Evolutionary conservation across 306 rosid genomes (phyloP).

Genomic region (Macrotyloma uniflorum): DNA sequence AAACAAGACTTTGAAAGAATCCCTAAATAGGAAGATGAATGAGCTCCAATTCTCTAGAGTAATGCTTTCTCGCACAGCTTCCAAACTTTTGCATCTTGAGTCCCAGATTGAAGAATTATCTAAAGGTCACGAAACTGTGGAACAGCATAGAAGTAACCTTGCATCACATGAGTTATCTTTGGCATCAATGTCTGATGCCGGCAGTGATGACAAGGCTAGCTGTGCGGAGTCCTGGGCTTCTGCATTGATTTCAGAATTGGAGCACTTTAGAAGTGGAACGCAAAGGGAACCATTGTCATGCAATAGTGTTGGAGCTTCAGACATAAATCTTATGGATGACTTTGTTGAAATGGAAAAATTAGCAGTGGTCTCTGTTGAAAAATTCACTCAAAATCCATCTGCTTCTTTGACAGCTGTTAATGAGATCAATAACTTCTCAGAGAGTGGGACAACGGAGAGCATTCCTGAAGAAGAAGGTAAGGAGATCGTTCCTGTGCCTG

Average conservation of each 20-base stretch:
- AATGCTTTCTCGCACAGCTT: conserved; percentile 67
- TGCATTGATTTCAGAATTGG: conserved; percentile 76
- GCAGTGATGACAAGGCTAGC: conserved; percentile 83
- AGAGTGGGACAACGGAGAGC: conserved; percentile 41
- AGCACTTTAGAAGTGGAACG: conserved; percentile 64
- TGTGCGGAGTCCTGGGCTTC: conserved; percentile 82
- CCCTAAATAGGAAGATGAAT: conserved; percentile 61
- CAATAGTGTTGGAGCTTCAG: conserved; percentile 65
- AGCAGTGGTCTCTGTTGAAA: conserved; percentile 72
- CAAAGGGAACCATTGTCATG: conserved; percentile 50
- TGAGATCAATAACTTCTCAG: conserved; percentile 47
- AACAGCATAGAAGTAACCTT: conserved; percentile 49
- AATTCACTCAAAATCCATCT: conserved; percentile 39
- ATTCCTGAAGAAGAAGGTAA: conserved; percentile 45
- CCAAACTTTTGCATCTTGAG: conserved; percentile 61
- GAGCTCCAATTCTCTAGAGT: conserved; percentile 76
- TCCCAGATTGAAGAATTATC: conserved; percentile 49
- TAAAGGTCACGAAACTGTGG: conserved; percentile 48
- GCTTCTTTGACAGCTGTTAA: conserved; percentile 46
- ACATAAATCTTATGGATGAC: conserved; percentile 86
- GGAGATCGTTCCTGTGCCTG: conserved; percentile 49
- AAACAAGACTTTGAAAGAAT: conserved; percentile 67
- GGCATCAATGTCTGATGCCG: conserved; percentile 71
- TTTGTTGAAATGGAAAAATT: conserved; percentile 93
- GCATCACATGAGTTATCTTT: conserved; percentile 53